These are phyloP conservation scores for Coemansia sp. DNA, from an alignment of 192 early-diverging fungal species.

Conservation along the genomic window DNA sequence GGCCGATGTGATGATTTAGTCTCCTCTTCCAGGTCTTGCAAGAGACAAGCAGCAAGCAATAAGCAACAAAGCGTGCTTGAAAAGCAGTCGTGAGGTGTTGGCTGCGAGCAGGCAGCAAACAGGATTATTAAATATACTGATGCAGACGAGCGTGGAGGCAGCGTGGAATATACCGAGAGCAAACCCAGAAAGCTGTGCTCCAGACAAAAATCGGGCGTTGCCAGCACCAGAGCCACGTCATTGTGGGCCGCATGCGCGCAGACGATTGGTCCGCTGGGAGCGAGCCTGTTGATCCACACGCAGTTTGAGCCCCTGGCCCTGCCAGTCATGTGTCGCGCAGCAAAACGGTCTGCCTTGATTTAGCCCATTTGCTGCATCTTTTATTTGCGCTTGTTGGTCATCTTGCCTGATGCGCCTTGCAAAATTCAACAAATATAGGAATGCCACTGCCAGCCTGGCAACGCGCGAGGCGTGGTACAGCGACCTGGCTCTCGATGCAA, in stretches of 20 bases:
- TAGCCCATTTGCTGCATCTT: background rate
- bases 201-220: too few relatives aligned
- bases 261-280: background rate
- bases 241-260: conserved; percentile 5
- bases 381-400: background rate
- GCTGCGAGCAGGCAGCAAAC: background rate
- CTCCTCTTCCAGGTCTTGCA: too few relatives aligned
- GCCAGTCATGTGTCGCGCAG: background rate
- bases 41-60: too few relatives aligned
- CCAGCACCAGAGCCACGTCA: background rate
- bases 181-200: background rate
- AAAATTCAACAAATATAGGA: conserved; percentile 45
- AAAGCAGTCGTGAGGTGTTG: background rate
- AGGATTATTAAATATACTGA: background rate
- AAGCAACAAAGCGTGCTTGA: background rate
- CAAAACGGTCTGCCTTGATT: background rate
- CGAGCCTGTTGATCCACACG: conserved; percentile 6
- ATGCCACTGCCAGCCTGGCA: conserved; percentile 30
- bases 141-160: background rate
- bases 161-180: background rate
- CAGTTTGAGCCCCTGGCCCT: conserved; percentile 1
- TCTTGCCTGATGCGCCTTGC: conserved; percentile 30
- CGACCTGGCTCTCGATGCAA: conserved; percentile 34
- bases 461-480: conserved; percentile 45
- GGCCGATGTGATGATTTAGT: too few relatives aligned